Base-by-base conservation (phyloP, 1,139 yeast species). In the Scheffersomyces illinoinensis region DNA sequence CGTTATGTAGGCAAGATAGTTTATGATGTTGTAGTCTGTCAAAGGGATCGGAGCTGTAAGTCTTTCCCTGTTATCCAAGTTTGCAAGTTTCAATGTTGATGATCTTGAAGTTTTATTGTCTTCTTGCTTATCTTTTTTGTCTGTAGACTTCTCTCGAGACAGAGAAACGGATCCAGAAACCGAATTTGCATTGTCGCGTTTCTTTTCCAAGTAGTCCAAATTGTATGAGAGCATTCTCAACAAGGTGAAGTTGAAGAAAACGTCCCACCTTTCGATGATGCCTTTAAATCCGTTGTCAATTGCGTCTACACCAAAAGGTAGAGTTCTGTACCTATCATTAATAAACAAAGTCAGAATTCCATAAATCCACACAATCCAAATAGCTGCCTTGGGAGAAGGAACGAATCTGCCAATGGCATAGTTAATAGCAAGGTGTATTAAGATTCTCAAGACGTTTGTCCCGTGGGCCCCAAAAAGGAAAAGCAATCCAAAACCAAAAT, bases 201-300 rank as follows among this genome's bases (percentile, higher is more conserved):
- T 74, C 62, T 85, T 77, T 66, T 84, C 85, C 52, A 89, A 72
- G 67, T 83, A 92, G 73, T 96, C 99, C 63, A 91, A 72, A 64
- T 91, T 91, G 73, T 83, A 95, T 59, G 97, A 91, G 54, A 96
- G 76, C 85, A 93, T 85, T 65, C 98, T 82, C 57, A 96, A 81
- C 63, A 95, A 77, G 0, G 97, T 89, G 73, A 96, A 92, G 73
- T 95, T 96, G 81, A 88, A 96, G 67, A 91, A 91, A 8, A 96
- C 98, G 70, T 95, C 98, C 99, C 99, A 96, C 65, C 98, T 81
- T 20, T 86, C 82, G 64, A 95, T 87, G 26, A 93, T 82, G 0
- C 99, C 98, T 70, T 78, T 81, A 66, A 82, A 87, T 0, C 86
- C 83, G 47, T 74, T 64, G 66, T 88, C 96, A 64, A 91, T 71